Evolutionary conservation across 225 moss, liverwort and hornwort genomes (phyloP), one percentile per base, ranked within the genome.

Genomic region (Neckera pumila): DNA sequence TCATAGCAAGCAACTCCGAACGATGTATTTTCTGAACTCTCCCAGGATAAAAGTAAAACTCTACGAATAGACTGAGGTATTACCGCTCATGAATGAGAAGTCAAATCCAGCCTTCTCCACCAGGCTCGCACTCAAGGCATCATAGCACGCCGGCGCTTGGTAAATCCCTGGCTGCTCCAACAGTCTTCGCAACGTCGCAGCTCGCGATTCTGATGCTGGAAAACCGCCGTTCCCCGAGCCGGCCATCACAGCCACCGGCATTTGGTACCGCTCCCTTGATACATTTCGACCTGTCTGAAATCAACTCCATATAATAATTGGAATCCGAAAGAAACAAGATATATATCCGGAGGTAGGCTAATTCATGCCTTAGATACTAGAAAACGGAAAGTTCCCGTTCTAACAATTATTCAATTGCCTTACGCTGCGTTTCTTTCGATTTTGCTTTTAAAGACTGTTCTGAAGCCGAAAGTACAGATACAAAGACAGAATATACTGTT

Each of bases 61-160:
- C 31, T 59, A 74, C 36, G 57, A 56, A 87, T 23, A 65, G 62
- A 71, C 59, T 70, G 38, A 79, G 66, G 38, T 34, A 79, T 82
- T 77, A 98, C 98, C 98, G 85, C 98, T 96, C 94, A 95, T 96
- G 84, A 98, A 98, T 42, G 95, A 84, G 79, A 91, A 84, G 51
- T 91, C 91, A 69, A 98, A 98, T 77, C 98, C 97, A 84, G 98
- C 97, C 87, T 92, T 94, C 97, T 98, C 96, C 87, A 98, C 97
- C 76, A 98, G 90, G 76, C 90, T 95, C 84, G 98, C 98, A 92
- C 98, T 98, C 88, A 98, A 90, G 61, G 95, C 98, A 90, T 98
- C 98, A 80, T 95, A 95, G 83, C 98, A 98, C 69, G 98, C 97
- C 57, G 98, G 98, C 69, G 95, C 98, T 91, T 95, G 95, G 76